Conservation (phyloP, 805 yeast genomes). For the Candida pseudofarinosa region DNA sequence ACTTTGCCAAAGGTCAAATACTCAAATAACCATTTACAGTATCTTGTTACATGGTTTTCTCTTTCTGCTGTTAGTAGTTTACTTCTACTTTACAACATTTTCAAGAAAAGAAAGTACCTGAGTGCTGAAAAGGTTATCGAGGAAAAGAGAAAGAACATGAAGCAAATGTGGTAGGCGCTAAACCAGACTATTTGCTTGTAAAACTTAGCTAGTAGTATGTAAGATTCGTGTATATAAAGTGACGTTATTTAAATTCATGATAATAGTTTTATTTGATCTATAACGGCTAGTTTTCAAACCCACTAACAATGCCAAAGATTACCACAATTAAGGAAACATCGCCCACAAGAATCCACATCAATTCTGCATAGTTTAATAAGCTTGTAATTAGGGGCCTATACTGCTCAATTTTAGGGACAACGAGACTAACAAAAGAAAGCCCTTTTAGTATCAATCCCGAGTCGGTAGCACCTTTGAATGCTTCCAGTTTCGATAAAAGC, state of each 20-base stretch:
- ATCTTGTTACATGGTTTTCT: conserved; percentile 93
- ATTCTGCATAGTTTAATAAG: conserved; percentile 33
- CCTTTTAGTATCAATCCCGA: conserved; percentile 24
- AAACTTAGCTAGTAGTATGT: neutral
- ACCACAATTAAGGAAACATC: conserved; percentile 35
- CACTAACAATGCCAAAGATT: conserved; percentile 35
- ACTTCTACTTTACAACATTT: conserved; percentile 44
- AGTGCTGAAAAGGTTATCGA: conserved; percentile 38
- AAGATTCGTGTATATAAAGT: neutral
- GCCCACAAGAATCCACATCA: conserved; percentile 31
- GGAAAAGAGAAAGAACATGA: conserved; percentile 38
- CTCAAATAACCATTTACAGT: conserved; percentile 87
- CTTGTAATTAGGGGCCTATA: conserved; percentile 26
- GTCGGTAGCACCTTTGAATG: conserved; percentile 18
- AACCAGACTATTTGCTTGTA: too few species aligned
- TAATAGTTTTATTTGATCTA: neutral
- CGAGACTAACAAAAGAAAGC: conserved; percentile 29
- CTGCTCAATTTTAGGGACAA: conserved; percentile 28
- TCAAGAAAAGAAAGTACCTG: conserved; percentile 25
- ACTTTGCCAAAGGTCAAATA: conserved; percentile 74
- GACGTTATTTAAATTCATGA: neutral
- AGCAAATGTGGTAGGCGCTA: conserved; percentile 13
- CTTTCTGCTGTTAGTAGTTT: conserved; percentile 69
- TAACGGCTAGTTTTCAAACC: conserved; percentile 1
- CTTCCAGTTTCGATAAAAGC: conserved; percentile 19